Evolutionary conservation across 495 filamentous ascomycete species (phyloP), one percentile per base, ranked within the genome.

Genomic region (Penicillium coprophilum): DNA sequence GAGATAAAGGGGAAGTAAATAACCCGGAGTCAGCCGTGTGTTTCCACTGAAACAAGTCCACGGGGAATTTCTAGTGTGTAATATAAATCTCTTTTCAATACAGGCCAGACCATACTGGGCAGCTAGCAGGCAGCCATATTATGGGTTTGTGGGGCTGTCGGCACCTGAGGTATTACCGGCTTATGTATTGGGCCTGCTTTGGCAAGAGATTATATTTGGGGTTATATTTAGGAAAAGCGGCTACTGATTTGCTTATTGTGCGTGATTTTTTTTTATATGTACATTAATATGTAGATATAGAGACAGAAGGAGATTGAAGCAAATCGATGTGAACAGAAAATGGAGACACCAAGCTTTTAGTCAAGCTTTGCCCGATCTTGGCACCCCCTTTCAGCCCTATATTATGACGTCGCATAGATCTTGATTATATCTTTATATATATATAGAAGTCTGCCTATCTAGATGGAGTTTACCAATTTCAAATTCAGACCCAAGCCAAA

Each of bases 281-380:
- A 21, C 19, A 23, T 43, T 21, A 0, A 3, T 41, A 21, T 15
- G 4, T 19, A 19, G 6, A 7, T 20, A 40, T 24, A 3, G 24
- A 7, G 8, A 39, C 3, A 43, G 12, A 23, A 43, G 23, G 23
- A 10, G 17, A 43, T 36, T 5, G 32, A 13, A 36, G 31, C 1
- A 20, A 20, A 6, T 45, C 41, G 20, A 24, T 13, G 43, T 46
- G 43, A 27, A 28, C 9, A 10, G 6, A n/a, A 2, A 17, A 46
- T 45, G 43, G 47, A 23, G 48, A 34, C 48, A 31, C 36, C 27
- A 54, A 54, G 51, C 51, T 54, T 54, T 53, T 45, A 38, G 36
- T 38, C 41, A 54, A 54, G 51, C 51, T 54, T 54, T 54, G 31
- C 4, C 7, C 15, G 21, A 19, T 13, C 51, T 54, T 54, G 51